phyloP scores from a whole-genome alignment of 306 rosid genomes.

The Crotalaria pallida region DNA sequence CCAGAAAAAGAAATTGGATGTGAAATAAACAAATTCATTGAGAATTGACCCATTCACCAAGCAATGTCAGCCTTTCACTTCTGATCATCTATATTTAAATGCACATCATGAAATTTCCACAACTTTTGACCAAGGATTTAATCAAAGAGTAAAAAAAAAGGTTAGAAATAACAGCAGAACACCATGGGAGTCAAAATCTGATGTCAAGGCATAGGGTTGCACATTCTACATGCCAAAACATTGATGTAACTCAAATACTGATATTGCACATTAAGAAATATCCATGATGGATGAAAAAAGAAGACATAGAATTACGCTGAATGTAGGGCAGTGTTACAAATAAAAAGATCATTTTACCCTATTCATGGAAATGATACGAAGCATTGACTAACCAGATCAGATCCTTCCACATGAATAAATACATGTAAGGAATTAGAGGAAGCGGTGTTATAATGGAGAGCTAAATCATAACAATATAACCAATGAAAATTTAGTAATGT shows the following conservation, averaged over 20 bases:
- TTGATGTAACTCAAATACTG: not conserved
- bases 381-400: not conserved
- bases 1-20: not conserved
- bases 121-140: conserved; percentile 6
- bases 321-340: conserved; percentile 3
- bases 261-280: not conserved
- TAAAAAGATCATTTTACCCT: not conserved
- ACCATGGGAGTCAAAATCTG: not conserved
- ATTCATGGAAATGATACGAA: not conserved
- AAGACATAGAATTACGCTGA: not conserved
- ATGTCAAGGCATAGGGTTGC: not conserved
- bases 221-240: not conserved
- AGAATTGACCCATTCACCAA: conserved; percentile 6
- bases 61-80: not conserved
- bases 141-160: not conserved
- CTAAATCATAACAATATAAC: not conserved
- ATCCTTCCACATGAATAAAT: conserved; percentile 7
- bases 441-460: not conserved
- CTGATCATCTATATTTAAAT: not conserved
- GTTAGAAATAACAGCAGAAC: not conserved
- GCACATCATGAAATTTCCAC: conserved; percentile 2
- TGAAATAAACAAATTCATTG: conserved; percentile 1
- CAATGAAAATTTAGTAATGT: not conserved
- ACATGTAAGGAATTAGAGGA: not conserved
- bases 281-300: not conserved